These are phyloP conservation scores for Vicia villosa DNA, from an alignment of 306 rosid species.

Conservation along the genomic window DNA sequence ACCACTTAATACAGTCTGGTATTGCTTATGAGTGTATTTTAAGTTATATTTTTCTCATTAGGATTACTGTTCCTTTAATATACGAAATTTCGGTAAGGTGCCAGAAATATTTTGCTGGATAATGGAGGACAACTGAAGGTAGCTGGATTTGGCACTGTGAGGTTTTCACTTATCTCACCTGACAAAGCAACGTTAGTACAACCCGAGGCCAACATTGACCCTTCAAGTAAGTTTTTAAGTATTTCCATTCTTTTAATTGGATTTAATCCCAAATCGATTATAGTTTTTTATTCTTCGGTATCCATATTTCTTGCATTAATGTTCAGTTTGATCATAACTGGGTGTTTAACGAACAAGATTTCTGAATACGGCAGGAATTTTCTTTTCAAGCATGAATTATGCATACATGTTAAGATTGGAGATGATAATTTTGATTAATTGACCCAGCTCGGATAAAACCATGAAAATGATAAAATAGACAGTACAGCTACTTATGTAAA, in stretches of 20 bases:
- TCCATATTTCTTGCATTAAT: conserved; percentile 16
- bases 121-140: conserved; percentile 92
- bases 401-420: conserved; percentile 1
- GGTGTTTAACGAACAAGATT: conserved; percentile 29
- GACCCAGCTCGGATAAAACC: not conserved
- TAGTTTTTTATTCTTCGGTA: conserved; percentile 14
- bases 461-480: conserved; percentile 25
- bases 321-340: conserved; percentile 29
- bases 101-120: conserved; percentile 99
- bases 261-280: conserved; percentile 8
- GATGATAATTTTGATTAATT: conserved; percentile 20
- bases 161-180: conserved; percentile 66
- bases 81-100: conserved; percentile 92
- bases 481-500: not conserved
- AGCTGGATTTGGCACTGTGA: conserved; percentile 84
- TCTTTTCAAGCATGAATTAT: conserved; percentile 27
- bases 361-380: conserved; percentile 21
- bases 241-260: conserved; percentile 7
- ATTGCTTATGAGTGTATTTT: conserved; percentile 35
- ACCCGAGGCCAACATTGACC: conserved; percentile 54
- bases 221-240: conserved; percentile 64
- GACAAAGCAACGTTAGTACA: conserved; percentile 68
- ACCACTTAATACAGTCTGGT: conserved; percentile 60
- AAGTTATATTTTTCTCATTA: conserved; percentile 40
- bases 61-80: conserved; percentile 73